Evolutionary conservation across 2,329 filamentous ascomycete species (phyloP), one percentile per base, ranked within the genome.

Genomic region (Fusarium sacchari): DNA sequence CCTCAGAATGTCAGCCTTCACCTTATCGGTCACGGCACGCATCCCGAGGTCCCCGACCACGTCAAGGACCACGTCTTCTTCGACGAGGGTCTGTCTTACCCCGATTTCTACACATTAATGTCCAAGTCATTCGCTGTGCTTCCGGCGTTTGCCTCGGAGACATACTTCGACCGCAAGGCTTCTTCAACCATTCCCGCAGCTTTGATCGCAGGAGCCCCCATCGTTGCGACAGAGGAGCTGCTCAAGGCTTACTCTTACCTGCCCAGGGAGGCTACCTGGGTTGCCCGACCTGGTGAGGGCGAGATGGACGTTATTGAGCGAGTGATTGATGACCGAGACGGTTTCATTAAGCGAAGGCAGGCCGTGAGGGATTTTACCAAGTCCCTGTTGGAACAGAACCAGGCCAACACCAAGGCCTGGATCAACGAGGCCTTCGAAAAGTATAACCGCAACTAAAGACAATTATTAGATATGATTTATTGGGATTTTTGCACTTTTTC

Each of bases 91-190:
- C 72, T 79, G 20, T 77, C 76, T 2, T 79, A 79, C 49, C 77
- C 77, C 7, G 75, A 79, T 32, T 79, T 79, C 52, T 79, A 79
- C 55, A 60, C 71, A 14, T 59, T 73, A 2, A 46, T 76, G 42
- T 75, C 75, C 34, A 69, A 58, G 34, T 67, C 75, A 26, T 77
- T 76, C 59, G 59, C 75, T 24, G 37, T 78, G 20, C 65, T 79
- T 14, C 77, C 77, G 13, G 76, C 69, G 14, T 79, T 79, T 59
- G 77, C 77, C n/a, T 72, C 74, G 10, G 71, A 78, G 5, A 64
- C 69, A 32, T 79, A 79, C 64, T 72, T 70, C 36, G 77, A 79
- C 55, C 77, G 77, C 57, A 79, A 79, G 68, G 77, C 77, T 15
- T 79, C 77, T 15, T 79, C 77, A 17, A 77, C 76, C 12, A 72